Percentiles rank a stretch among this genome's conserved stretches.
Evolutionary conservation across 208 protist genomes (phyloP).

Genomic region (Trichomonas tenax): DNA sequence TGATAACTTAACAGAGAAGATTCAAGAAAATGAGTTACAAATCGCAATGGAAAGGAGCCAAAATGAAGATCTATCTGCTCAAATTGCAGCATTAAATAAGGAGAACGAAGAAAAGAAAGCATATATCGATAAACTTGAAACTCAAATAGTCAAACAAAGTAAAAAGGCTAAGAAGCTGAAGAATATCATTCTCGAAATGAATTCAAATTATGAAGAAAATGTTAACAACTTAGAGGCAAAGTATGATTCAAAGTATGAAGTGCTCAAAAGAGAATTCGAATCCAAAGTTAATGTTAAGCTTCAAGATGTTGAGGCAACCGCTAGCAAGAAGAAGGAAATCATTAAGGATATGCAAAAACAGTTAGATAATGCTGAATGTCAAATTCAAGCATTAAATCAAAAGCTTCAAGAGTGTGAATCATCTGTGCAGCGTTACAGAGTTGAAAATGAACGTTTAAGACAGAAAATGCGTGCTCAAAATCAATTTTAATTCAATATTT

Average conservation of each 20-base stretch:
- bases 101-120: neutral
- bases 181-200: neutral
- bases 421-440: neutral
- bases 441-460: neutral
- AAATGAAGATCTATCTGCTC: neutral
- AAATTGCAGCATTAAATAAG: neutral
- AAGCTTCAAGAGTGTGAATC: neutral
- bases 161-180: neutral
- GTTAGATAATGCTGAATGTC: neutral
- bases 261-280: neutral
- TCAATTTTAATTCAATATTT: neutral
- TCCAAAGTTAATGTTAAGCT: neutral
- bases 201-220: neutral
- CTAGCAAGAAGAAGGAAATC: neutral
- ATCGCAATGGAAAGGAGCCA: neutral
- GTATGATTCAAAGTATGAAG: neutral
- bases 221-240: neutral
- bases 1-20: neutral
- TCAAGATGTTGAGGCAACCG: neutral
- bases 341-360: neutral
- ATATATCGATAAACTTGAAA: neutral
- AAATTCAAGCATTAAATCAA: neutral
- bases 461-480: neutral
- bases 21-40: neutral
- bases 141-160: neutral